Conservation (phyloP, 2,329 filamentous ascomycete species). For the Phialophora tarda region DNA sequence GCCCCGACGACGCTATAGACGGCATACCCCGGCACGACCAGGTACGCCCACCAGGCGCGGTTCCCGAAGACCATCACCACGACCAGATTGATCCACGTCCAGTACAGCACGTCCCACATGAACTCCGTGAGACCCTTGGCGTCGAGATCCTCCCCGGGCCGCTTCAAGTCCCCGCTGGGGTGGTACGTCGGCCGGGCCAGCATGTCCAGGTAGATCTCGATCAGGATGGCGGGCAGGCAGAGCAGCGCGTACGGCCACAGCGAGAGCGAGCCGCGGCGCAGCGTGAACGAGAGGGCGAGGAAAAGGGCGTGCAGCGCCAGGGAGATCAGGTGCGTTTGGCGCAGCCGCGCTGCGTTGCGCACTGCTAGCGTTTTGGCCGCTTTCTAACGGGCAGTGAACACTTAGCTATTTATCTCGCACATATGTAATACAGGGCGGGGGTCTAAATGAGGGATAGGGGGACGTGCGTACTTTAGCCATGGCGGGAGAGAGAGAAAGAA, state of each 20-base stretch:
- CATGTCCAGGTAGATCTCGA: constrained; percentile 84
- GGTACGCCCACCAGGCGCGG: constrained; percentile 72
- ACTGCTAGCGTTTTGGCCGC: constrained; percentile 69
- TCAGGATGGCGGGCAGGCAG: constrained; percentile 74
- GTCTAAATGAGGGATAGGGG: no score
- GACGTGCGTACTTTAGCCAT: constrained; percentile 12
- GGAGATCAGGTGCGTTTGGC: constrained; percentile 79
- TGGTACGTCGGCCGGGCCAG: constrained; percentile 79
- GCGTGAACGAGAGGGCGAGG: constrained; percentile 69
- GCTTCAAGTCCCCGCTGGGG: constrained; percentile 69
- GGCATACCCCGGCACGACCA: constrained; percentile 56
- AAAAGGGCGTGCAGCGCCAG: constrained; percentile 74
- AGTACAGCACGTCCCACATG: constrained; percentile 96
- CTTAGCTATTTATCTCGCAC: not conserved
- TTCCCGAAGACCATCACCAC: constrained; percentile 81
- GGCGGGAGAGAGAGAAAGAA: not conserved
- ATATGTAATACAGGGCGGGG: not conserved
- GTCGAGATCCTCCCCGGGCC: constrained; percentile 83
- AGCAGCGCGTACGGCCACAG: constrained; percentile 72
- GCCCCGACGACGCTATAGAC: constrained; percentile 54
- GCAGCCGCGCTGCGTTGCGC: constrained; percentile 76
- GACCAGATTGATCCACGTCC: constrained; percentile 80
- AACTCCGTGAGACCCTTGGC: constrained; percentile 91
- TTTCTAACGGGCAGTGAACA: constrained; percentile 47
- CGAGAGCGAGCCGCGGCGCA: constrained; percentile 67